Evolutionary conservation across 2,329 filamentous ascomycete genomes (phyloP), one percentile per base, ranked within the genome.

Genomic region (Conoideocrella luteorostrata): DNA sequence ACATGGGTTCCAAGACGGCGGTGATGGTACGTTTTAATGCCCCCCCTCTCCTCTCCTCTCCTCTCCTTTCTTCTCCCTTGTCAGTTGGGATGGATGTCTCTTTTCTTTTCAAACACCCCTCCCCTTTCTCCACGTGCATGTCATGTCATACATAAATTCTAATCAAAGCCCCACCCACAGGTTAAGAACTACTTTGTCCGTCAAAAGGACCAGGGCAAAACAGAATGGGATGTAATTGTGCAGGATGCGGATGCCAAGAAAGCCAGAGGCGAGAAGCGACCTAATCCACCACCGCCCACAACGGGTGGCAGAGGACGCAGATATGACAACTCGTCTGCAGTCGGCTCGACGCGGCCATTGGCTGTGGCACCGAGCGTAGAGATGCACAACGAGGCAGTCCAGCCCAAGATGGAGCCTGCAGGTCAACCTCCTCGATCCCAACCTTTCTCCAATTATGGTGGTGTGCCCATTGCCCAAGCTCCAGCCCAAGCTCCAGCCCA

Each of bases 1-100:
- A 88, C 54, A 89, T 93, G 84, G 82, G 84, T 39, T 88, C 86
- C 4, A 91, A 91, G 65, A 91, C 87, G 15, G 77, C 84, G 44
- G 85, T 86, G n/a, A 93, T 93, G 87, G 87, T 86, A 71, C 61
- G 73, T 59, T 28, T 37, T 45, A 12, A 5, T 11, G 10, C 11
- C 2, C 15, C 15, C 4, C 15, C 13, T 22, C 17, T 39, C 7
- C 17, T 17, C 9, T 34, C 17, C 21, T 22, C 34, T 15, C 7
- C 13, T 23, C 7, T 22, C 13, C 22, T 32, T n/a, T 2, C 35
- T 4, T 12, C 4, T 7, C 21, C 21, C 17, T 30, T 30, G 11
- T 30, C 28, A 7, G 3, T 30, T 13, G 39, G 17, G 39, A 20
- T 33, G 30, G 20, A 17, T 35, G 5, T 28, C 23, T 26, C n/a